Base-by-base conservation (phyloP, 768 basidiomycete species). In the Suillus ampliporus region DNA sequence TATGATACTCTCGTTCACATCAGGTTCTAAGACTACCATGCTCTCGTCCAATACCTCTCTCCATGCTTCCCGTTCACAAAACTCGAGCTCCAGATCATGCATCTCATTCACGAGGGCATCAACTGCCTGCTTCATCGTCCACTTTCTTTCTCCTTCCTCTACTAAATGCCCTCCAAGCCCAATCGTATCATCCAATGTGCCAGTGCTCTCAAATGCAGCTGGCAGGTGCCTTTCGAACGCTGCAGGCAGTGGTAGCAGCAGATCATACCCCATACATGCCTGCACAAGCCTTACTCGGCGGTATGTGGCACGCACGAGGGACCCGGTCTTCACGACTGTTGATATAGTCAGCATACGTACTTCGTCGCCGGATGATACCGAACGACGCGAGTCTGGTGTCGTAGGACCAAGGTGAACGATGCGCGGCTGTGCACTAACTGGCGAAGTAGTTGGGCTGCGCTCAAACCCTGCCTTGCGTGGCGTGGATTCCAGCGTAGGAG, bases 331-430 rank as follows among this genome's bases (percentile, higher is more conserved):
- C 46, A 91, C 79, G 28, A 77, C 79, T 26, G 78, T 79, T 34
- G 79, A 77, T 58, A 79, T 78, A 4, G 77, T 46, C 31, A 58
- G 7, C 50, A 56, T 47, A 23, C 60, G 60, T 17, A 53, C 51
- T 15, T 38, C 54, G 13, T 57, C 56, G 10, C 23, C 58, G 15
- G 60, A 52, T 13, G 63, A 61, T 40, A 56, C 38, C 5, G 57
- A 58, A 8, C 31, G 48, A 15, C 21, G 59, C 38, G 51, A 63
- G 46, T 28, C 64, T 19, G 77, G 71, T 19, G 72, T 71, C 10
- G 83, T 77, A 1, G 87, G 85, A 2, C 87, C 87, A 5, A 90
- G 80, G 68, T 89, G 89, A 2, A 88, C 76, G 63, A 90, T 89
- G 61, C 78, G 82, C 2, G 83, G 81, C 1, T 79, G 80, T 40